Base-by-base conservation (phyloP, 352 stramenopile species). In the Heterotrichella gracilis region DNA sequence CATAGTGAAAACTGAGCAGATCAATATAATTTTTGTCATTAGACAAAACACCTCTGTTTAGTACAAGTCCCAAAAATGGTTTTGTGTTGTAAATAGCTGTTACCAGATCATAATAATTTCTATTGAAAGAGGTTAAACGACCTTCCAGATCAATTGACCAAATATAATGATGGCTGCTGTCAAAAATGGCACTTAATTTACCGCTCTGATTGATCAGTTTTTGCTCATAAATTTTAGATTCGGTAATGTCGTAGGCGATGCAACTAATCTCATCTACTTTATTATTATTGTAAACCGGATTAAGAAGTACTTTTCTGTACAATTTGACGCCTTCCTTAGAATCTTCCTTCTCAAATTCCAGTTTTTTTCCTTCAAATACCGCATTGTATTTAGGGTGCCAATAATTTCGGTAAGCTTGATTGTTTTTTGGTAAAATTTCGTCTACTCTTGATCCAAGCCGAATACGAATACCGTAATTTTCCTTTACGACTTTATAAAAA, bases 291-390 rank as follows among this genome's bases (percentile, higher is more conserved):
- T 17, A 53, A 53, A 53, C n/a, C 32, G 32, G 32, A n/a, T 53
- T 53, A 9, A 53, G 32, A 53, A 53, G n/a, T 17, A 53, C 32
- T 53, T 53, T 53, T n/a, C 32, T 53, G 32, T 53, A 53, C 32
- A 53, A 9, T 53, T 53, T 53, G n/a, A n/a, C n/a, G 9, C n/a
- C n/a, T n/a, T 53, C 9, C 9, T 53, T 53, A 53, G n/a, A 17
- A n/a, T 53, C 32, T 53, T 53, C 32, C n/a, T 53, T 53, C n/a
- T 53, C 32, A 53, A 53, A 53, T n/a, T 53, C 32, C 32, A 53
- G 32, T 53, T 53, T 53, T n/a, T 53, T 53, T 53, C 32, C 32
- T n/a, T 53, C 32, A 53, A 53, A 53, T 53, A n/a, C n/a, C n/a
- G 9, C 32, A 53, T 9, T n/a, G 32, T 53, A 53, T n/a, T 53